phyloP scores from a whole-genome alignment of 2,329 filamentous ascomycete species.

The Thielaviopsis punctulata region DNA sequence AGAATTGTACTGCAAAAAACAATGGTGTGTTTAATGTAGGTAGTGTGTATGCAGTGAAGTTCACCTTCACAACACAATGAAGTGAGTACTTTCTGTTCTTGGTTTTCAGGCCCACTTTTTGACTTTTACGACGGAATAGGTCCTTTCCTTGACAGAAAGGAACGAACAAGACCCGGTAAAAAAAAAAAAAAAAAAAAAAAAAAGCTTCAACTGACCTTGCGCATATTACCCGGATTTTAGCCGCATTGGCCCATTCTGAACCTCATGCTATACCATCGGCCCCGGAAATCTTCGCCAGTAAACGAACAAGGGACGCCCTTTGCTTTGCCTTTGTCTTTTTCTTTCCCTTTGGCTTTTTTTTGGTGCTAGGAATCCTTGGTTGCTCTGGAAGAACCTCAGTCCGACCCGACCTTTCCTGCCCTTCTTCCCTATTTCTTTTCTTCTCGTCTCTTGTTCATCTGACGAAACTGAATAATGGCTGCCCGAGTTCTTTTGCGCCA shows the following conservation, averaged over 20 bases:
- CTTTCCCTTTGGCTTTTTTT: slow-evolving; percentile 4
- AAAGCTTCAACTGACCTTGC: too few relatives aligned
- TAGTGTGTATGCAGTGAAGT: too few relatives aligned
- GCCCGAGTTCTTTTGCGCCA: slow-evolving; percentile 41
- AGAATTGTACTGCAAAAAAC: background rate
- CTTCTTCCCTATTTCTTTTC: background rate
- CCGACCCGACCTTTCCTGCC: background rate
- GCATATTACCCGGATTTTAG: slow-evolving; percentile 10
- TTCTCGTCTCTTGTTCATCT: slow-evolving; percentile 16
- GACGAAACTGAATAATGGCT: slow-evolving; percentile 43
- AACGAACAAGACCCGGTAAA: background rate
- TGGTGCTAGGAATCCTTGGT: slow-evolving; percentile 1
- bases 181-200: background rate
- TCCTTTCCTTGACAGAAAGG: too few relatives aligned
- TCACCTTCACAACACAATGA: background rate
- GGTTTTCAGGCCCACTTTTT: background rate
- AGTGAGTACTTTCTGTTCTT: background rate
- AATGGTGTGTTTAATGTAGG: too few relatives aligned
- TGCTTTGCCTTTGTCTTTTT: slow-evolving; percentile 1
- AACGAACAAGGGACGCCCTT: background rate
- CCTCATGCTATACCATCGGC: slow-evolving; percentile 3
- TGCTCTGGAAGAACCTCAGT: slow-evolving; percentile 2
- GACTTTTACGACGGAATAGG: background rate
- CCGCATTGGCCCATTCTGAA: slow-evolving; percentile 7
- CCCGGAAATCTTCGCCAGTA: slow-evolving; percentile 13